A percentile compares a stretch with the other conserved stretches of the same genome.
Evolutionary conservation across 2,329 filamentous ascomycete species (phyloP).

Genomic region (Aureobasidium pullulans): DNA sequence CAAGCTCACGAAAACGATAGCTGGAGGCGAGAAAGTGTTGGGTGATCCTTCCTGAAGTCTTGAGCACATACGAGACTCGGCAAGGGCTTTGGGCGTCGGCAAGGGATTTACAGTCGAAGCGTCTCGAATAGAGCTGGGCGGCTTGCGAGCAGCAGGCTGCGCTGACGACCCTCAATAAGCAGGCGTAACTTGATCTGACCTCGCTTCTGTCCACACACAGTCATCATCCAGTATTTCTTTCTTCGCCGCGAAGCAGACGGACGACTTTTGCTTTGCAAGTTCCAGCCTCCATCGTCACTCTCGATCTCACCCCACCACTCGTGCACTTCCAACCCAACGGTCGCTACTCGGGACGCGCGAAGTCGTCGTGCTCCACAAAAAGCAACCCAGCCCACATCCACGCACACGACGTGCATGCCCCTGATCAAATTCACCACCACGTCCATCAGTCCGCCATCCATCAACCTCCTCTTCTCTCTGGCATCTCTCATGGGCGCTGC

Average conservation of each 20-base stretch:
- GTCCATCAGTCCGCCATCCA: not conserved
- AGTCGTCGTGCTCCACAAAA: conserved; percentile 13
- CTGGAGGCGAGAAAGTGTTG: not conserved
- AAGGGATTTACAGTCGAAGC: conserved; percentile 4
- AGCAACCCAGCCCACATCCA: conserved; percentile 7
- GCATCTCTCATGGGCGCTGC: conserved; percentile 8
- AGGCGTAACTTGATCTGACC: not conserved
- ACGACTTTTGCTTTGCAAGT: not conserved
- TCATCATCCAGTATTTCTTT: not conserved
- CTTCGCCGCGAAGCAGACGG: not conserved
- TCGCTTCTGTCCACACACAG: conserved; percentile 5
- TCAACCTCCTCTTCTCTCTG: not conserved
- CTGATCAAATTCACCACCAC: conserved; percentile 6
- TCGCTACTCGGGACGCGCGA: conserved; percentile 4
- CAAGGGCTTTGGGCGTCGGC: conserved; percentile 2
- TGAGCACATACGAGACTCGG: not conserved
- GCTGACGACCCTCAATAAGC: not conserved
- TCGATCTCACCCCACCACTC: not conserved
- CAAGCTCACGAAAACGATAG: too few species aligned
- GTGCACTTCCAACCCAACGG: conserved; percentile 3
- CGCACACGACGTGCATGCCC: not conserved
- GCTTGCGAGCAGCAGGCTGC: not conserved
- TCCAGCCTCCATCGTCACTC: conserved; percentile 2
- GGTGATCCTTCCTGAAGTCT: not conserved
- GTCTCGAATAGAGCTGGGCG: conserved; percentile 7